Percentiles rank a stretch among this genome's conserved stretches.
Conservation (phyloP, 768 basidiomycete species). For the Mycena vitilis region DNA sequence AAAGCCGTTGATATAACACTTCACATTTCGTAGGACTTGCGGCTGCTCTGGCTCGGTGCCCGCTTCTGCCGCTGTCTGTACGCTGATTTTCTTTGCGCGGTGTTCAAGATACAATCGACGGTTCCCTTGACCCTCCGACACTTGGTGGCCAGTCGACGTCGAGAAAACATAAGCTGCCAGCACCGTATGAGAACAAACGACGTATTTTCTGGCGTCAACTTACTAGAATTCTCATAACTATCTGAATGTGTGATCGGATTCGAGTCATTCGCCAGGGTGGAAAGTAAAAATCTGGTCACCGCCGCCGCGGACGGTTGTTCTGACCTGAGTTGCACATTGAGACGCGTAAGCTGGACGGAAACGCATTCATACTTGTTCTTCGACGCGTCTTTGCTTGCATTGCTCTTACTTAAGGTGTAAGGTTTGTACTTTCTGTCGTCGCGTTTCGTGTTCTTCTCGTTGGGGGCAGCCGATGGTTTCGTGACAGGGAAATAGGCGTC, state of each 20-base stretch:
- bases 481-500: conserved; percentile 41
- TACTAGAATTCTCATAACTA: conserved; percentile 70
- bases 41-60: conserved; percentile 30
- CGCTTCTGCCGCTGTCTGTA: conserved; percentile 38
- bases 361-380: conserved; percentile 19
- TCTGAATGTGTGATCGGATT: conserved; percentile 88
- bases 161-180: conserved; percentile 58
- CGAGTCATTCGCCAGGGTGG: conserved; percentile 67
- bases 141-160: conserved; percentile 76
- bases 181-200: conserved; percentile 51
- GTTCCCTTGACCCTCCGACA: conserved; percentile 58
- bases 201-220: conserved; percentile 26
- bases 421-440: conserved; percentile 34
- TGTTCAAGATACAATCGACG: conserved; percentile 53
- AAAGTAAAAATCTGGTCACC: conserved; percentile 71
- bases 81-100: conserved; percentile 59
- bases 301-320: conserved; percentile 50
- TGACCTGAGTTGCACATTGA: conserved; percentile 28
- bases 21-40: conserved; percentile 57
- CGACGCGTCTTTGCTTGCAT: conserved; percentile 29
- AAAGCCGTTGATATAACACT: conserved; percentile 79
- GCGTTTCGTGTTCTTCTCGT: conserved; percentile 28
- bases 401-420: conserved; percentile 24
- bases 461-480: conserved; percentile 30
- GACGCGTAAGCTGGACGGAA: conserved; percentile 18